Evolutionary conservation across 108 stramenopile genomes (phyloP).

Genomic region (Ochromonas danica): DNA sequence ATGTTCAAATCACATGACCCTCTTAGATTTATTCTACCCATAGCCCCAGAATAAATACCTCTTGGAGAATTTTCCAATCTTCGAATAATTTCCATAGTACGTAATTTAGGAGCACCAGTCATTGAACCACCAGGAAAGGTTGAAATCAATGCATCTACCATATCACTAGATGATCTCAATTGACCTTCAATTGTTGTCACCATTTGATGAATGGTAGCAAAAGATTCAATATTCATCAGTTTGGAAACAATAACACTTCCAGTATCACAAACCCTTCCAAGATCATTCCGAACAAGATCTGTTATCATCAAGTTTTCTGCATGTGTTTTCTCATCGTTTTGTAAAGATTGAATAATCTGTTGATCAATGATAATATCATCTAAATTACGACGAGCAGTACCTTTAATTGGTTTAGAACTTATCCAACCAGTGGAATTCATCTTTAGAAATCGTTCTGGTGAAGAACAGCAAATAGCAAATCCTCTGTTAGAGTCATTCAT

Average conservation of each 20-base stretch:
- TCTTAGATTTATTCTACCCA: constrained; percentile 81
- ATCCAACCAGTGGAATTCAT: constrained; percentile 57
- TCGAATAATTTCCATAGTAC: constrained; percentile 83
- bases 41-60: constrained; percentile 83
- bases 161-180: constrained; percentile 42
- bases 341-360: constrained; percentile 56
- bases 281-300: constrained; percentile 89
- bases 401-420: constrained; percentile 96
- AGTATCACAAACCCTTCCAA: constrained; percentile 78
- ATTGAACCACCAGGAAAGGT: constrained; percentile 95
- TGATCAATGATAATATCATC: constrained; percentile 56
- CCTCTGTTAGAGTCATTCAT: neutral
- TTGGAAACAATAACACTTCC: constrained; percentile 85
- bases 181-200: constrained; percentile 79
- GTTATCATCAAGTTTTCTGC: constrained; percentile 98
- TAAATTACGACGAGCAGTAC: constrained; percentile 69
- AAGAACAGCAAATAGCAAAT: constrained; percentile 83
- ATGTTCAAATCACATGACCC: constrained; percentile 73
- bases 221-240: constrained; percentile 88
- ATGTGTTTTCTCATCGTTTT: constrained; percentile 67
- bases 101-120: constrained; percentile 95
- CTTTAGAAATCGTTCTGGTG: constrained; percentile 86
- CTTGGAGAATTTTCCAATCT: constrained; percentile 72
- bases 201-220: constrained; percentile 94
- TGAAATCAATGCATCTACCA: constrained; percentile 75